Evolutionary conservation across 805 yeast genomes (phyloP).

Genomic region (Kregervanrija pseudodelftensis): DNA sequence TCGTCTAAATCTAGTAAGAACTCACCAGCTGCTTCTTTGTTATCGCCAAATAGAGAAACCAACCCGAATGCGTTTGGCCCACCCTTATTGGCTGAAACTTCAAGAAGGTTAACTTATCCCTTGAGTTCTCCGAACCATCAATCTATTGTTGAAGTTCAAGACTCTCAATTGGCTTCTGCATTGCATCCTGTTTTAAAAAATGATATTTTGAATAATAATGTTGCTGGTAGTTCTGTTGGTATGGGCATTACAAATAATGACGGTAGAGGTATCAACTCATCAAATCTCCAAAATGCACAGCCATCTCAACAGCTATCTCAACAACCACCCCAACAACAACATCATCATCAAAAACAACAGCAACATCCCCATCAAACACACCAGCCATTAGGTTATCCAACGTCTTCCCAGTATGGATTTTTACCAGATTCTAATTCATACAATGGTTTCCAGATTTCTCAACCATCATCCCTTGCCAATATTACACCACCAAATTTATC

Average conservation of each 20-base stretch:
- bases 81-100: constrained; percentile 30
- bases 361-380: too few relatives aligned
- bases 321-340: too few relatives aligned
- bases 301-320: too few relatives aligned
- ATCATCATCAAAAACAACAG: too few relatives aligned
- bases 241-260: constrained; percentile 16
- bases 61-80: constrained; percentile 15
- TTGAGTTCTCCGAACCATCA: constrained; percentile 13
- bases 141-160: not conserved
- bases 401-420: too few relatives aligned
- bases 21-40: constrained; percentile 1
- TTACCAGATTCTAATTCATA: too few relatives aligned
- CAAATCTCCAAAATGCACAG: too few relatives aligned
- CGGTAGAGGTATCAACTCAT: too few relatives aligned
- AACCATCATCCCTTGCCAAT: too few relatives aligned
- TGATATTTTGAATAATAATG: constrained; percentile 21
- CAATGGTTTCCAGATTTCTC: too few relatives aligned
- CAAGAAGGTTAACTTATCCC: constrained; percentile 33
- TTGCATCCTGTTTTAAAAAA: constrained; percentile 21
- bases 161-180: constrained; percentile 10
- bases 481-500: too few relatives aligned
- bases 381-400: too few relatives aligned
- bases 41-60: constrained; percentile 6
- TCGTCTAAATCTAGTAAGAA: not conserved
- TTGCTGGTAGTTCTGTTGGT: constrained; percentile 23